phyloP scores from a whole-genome alignment of 306 rosid species.

The Lupinus albus region DNA sequence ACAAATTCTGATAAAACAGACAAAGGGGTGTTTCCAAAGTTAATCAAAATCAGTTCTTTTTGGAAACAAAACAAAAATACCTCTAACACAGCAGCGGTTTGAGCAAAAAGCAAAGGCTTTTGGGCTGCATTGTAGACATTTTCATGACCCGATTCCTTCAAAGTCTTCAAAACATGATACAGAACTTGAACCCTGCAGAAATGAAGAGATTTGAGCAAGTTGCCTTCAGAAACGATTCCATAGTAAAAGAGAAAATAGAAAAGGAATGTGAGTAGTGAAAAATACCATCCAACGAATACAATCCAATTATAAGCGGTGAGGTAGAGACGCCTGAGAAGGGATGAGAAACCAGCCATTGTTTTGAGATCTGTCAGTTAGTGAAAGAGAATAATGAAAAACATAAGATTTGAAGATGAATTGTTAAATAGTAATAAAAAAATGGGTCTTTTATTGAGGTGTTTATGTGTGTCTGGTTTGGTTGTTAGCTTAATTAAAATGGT shows the following conservation, averaged over 20 bases:
- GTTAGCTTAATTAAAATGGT: slow-evolving; percentile 3
- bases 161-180: slow-evolving; percentile 57
- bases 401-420: background rate
- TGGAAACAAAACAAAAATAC: slow-evolving; percentile 29
- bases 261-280: background rate
- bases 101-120: slow-evolving; percentile 70
- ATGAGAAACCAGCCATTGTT: slow-evolving; percentile 62
- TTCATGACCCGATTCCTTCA: slow-evolving; percentile 63
- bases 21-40: slow-evolving; percentile 35
- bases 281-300: slow-evolving; percentile 79
- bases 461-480: slow-evolving; percentile 12
- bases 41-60: slow-evolving; percentile 23
- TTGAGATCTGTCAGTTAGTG: too few species aligned
- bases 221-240: too few species aligned
- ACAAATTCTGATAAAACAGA: slow-evolving; percentile 17
- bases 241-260: background rate
- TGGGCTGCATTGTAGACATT: slow-evolving; percentile 75
- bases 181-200: slow-evolving; percentile 68
- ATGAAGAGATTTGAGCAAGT: background rate
- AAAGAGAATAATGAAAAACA: background rate
- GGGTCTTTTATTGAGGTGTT: background rate
- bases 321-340: slow-evolving; percentile 59
- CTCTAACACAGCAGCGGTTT: slow-evolving; percentile 83
- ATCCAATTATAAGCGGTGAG: slow-evolving; percentile 78
- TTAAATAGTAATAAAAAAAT: slow-evolving; percentile 3